Percentiles rank a stretch among this genome's conserved stretches.
phyloP scores from a whole-genome alignment of 1,139 yeast species.

The Magnusiomyces suaveolens region DNA sequence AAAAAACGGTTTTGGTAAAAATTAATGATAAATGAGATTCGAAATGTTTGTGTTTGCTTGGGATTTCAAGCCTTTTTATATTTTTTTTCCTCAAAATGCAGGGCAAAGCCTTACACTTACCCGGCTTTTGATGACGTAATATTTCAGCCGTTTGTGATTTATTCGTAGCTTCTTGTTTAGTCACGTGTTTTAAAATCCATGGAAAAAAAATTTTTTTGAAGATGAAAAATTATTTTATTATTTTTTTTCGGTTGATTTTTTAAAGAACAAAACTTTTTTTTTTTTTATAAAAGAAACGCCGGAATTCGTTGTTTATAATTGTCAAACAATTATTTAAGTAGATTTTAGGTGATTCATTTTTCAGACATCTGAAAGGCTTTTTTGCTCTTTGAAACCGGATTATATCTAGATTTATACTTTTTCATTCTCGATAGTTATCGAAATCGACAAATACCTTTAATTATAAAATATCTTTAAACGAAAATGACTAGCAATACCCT shows the following conservation, averaged over 20 bases:
- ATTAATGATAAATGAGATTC: neutral
- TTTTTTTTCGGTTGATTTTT: neutral
- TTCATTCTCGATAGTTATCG: too few relatives aligned
- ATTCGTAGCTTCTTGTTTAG: too few relatives aligned
- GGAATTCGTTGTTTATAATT: too few relatives aligned
- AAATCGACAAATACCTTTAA: too few relatives aligned
- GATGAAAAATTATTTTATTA: neutral
- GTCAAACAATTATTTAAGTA: too few relatives aligned
- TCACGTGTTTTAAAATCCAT: neutral
- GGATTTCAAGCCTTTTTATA: conserved; percentile 2
- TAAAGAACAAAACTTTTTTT: too few relatives aligned
- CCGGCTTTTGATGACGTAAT: neutral
- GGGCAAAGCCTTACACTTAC: neutral
- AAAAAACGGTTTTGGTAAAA: neutral
- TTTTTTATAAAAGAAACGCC: too few relatives aligned
- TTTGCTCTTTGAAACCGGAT: too few relatives aligned
- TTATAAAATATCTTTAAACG: too few relatives aligned
- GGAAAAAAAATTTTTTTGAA: neutral
- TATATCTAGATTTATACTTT: too few relatives aligned
- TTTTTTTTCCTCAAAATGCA: neutral
- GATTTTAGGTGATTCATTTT: too few relatives aligned
- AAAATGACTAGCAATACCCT: neutral
- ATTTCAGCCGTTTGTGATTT: neutral
- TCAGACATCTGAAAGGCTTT: too few relatives aligned
- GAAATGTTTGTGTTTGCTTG: neutral